A percentile compares a stretch with the other conserved stretches of the same genome.
Conservation (phyloP, 2,329 filamentous ascomycete genomes). For the Chaetomium strumarium region DNA sequence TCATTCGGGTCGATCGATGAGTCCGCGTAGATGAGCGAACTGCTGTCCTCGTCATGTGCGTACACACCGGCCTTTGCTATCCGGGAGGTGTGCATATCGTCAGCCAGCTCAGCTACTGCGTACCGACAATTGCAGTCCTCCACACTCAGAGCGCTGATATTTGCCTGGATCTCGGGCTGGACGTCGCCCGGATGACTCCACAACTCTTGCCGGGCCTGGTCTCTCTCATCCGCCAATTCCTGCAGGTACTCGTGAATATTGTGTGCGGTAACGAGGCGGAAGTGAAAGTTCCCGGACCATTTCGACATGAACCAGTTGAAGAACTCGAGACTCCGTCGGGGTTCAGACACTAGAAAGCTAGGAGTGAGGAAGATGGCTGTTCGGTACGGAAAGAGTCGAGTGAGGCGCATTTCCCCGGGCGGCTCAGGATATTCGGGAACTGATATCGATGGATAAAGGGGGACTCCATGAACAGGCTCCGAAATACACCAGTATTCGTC, state of each 20-base stretch:
- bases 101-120: conserved; percentile 16
- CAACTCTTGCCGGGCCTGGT: conserved; percentile 20
- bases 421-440: conserved; percentile 9
- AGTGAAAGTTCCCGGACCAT: conserved; percentile 20
- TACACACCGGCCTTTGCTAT: conserved; percentile 11
- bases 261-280: conserved; percentile 33
- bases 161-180: conserved; percentile 23
- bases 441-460: conserved; percentile 30
- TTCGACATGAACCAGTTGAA: conserved; percentile 36
- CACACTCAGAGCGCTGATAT: conserved; percentile 26
- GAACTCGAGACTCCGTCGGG: conserved; percentile 33
- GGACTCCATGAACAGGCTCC: conserved; percentile 28
- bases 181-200: conserved; percentile 18
- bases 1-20: conserved; percentile 49
- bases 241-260: conserved; percentile 33
- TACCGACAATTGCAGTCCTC: conserved; percentile 21
- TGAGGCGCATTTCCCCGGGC: conserved; percentile 33
- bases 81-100: conserved; percentile 27
- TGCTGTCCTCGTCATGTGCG: conserved; percentile 30
- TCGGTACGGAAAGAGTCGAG: conserved; percentile 40
- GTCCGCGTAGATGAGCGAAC: conserved; percentile 42
- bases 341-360: conserved; percentile 44
- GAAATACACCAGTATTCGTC: conserved; percentile 38
- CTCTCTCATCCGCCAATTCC: conserved; percentile 33
- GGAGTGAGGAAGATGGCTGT: conserved; percentile 44